Percentiles rank a stretch among this genome's conserved stretches.
Evolutionary conservation across 345 rosid species (phyloP).

Genomic region (Clarkia xantiana): DNA sequence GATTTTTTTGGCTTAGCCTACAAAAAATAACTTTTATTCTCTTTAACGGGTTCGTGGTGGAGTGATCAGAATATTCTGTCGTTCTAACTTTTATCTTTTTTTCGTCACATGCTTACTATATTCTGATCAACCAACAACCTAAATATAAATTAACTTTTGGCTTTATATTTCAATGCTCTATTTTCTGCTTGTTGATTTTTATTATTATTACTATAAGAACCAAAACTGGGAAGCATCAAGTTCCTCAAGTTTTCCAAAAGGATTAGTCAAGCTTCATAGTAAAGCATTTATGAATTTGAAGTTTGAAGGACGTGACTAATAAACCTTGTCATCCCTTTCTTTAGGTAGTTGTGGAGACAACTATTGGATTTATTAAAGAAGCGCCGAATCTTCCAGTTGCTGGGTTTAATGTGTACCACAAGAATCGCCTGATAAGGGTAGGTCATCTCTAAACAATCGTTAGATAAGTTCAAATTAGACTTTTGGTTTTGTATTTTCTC

Average conservation of each 20-base stretch:
- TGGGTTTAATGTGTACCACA: slow-evolving; percentile 81
- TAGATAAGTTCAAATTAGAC: slow-evolving; percentile 3
- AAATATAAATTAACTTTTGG: too few species aligned
- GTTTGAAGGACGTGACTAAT: background rate
- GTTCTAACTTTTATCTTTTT: too few species aligned
- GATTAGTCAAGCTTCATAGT: too few species aligned
- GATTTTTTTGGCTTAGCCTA: background rate
- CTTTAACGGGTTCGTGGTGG: too few species aligned
- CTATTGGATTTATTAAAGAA: slow-evolving; percentile 68
- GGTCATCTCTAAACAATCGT: slow-evolving; percentile 6
- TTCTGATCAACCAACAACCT: too few species aligned
- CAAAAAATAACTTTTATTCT: too few species aligned
- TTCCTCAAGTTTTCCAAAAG: too few species aligned
- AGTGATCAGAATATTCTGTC: too few species aligned
- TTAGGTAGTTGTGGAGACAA: slow-evolving; percentile 50
- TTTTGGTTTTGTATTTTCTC: background rate
- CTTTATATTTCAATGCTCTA: too few species aligned
- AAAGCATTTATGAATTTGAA: background rate
- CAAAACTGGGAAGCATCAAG: too few species aligned
- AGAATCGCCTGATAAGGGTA: slow-evolving; percentile 92
- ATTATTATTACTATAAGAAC: background rate
- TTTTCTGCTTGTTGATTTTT: background rate
- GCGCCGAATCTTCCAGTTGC: slow-evolving; percentile 34
- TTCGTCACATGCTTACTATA: too few species aligned
- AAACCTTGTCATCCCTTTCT: slow-evolving; percentile 3